Conservation (phyloP, 2,329 filamentous ascomycete species). For the Trichophyton simii region DNA sequence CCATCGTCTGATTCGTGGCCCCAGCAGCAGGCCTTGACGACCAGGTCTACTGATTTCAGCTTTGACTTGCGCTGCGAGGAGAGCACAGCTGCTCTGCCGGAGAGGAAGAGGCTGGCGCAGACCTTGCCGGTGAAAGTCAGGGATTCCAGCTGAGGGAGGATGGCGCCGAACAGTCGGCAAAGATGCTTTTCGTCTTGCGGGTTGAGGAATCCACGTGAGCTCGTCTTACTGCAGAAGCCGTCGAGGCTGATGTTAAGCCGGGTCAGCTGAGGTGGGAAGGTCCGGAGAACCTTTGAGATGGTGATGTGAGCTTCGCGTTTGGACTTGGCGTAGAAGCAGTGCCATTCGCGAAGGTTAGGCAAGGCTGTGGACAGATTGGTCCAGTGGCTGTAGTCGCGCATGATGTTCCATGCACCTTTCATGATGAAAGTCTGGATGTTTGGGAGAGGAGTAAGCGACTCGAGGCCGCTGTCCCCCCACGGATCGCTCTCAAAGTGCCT, state of each 20-base stretch:
- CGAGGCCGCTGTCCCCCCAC: constrained; percentile 25
- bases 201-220: constrained; percentile 31
- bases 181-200: constrained; percentile 48
- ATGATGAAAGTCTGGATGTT: constrained; percentile 56
- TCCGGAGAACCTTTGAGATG: constrained; percentile 51
- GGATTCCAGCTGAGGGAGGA: constrained; percentile 51
- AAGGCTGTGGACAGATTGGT: constrained; percentile 48
- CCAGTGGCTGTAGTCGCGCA: constrained; percentile 53
- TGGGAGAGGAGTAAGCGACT: constrained; percentile 30
- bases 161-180: constrained; percentile 50
- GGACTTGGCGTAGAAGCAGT: constrained; percentile 50
- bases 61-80: constrained; percentile 30
- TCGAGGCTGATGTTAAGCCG: constrained; percentile 58
- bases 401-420: constrained; percentile 66
- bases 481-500: constrained; percentile 39
- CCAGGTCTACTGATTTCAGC: constrained; percentile 56
- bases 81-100: constrained; percentile 41
- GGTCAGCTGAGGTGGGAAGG: constrained; percentile 46
- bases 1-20: constrained; percentile 17
- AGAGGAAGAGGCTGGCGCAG: constrained; percentile 56
- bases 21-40: constrained; percentile 63
- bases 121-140: constrained; percentile 61
- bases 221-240: constrained; percentile 55
- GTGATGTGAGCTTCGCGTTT: constrained; percentile 62
- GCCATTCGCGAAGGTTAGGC: constrained; percentile 49